Evolutionary conservation across 2,329 filamentous ascomycete genomes (phyloP).

Genomic region (Neonectria faginata): DNA sequence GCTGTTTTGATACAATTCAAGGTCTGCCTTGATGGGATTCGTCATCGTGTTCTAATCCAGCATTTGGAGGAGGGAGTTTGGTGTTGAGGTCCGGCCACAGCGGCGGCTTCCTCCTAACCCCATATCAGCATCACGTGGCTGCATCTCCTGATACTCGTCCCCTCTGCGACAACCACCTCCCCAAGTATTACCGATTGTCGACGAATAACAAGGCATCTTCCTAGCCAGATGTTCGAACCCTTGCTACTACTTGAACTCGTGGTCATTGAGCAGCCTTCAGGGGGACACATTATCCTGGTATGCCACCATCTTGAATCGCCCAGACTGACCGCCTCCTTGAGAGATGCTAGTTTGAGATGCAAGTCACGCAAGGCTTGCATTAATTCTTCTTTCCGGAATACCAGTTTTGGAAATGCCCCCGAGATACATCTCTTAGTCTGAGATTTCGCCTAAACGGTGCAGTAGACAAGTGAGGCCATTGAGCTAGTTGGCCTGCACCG

Average conservation of each 20-base stretch:
- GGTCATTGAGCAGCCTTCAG: not conserved
- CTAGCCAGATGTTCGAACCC: too few species aligned
- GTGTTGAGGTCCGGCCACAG: constrained; percentile 10
- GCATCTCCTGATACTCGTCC: constrained; percentile 36
- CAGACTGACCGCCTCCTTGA: constrained; percentile 27
- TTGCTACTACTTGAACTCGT: not conserved
- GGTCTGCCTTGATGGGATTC: not conserved
- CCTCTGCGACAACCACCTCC: not conserved
- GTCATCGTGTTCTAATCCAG: not conserved
- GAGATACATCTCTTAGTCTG: constrained; percentile 20
- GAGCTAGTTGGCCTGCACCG: constrained; percentile 4
- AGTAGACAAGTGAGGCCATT: constrained; percentile 13
- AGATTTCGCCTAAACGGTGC: constrained; percentile 23
- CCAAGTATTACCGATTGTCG: not conserved
- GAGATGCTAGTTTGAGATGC: constrained; percentile 8
- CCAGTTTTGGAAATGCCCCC: constrained; percentile 26
- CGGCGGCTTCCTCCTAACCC: constrained; percentile 16
- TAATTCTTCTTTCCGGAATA: constrained; percentile 18
- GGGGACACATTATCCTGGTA: not conserved
- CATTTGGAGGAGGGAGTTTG: constrained; percentile 1
- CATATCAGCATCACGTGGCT: constrained; percentile 26
- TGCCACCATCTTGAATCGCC: not conserved
- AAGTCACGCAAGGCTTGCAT: constrained; percentile 20
- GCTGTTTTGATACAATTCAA: not conserved
- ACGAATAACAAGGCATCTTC: not conserved